Evolutionary conservation across 768 basidiomycete genomes (phyloP).

Genomic region (Galerina sulciceps): DNA sequence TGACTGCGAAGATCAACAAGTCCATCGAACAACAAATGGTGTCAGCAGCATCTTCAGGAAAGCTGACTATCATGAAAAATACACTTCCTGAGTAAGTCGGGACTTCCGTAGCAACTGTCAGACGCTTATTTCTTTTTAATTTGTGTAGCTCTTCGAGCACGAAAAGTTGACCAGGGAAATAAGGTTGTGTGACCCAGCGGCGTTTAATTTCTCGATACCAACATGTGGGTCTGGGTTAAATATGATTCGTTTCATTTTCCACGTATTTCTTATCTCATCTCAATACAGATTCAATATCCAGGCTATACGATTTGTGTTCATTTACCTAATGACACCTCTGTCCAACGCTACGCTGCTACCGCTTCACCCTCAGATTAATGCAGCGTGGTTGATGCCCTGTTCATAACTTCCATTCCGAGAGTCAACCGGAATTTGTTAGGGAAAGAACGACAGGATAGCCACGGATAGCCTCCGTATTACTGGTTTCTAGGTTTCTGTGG

Average conservation of each 20-base stretch:
- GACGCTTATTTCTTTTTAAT: not conserved
- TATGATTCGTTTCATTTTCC: not conserved
- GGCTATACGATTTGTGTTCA: constrained; percentile 3
- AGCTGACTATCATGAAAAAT: constrained; percentile 92
- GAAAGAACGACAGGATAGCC: not conserved
- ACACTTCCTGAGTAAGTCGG: constrained; percentile 46
- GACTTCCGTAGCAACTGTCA: not conserved
- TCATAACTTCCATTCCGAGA: not conserved
- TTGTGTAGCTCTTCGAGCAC: constrained; percentile 11
- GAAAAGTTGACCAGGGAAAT: constrained; percentile 21
- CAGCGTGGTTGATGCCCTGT: not conserved
- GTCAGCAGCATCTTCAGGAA: constrained; percentile 84
- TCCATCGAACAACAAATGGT: constrained; percentile 94
- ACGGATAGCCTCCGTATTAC: not conserved
- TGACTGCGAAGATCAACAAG: constrained; percentile 90
- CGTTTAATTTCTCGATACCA: constrained; percentile 8
- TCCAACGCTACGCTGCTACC: constrained; percentile 9
- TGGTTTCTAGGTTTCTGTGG: not conserved
- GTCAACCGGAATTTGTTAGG: not conserved
- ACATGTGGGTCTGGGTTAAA: constrained; percentile 6
- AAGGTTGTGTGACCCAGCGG: constrained; percentile 8
- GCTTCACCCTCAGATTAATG: constrained; percentile 7
- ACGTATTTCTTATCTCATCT: constrained; percentile 7
- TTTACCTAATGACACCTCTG: not conserved
- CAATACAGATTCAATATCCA: not conserved